phyloP scores from a whole-genome alignment of 345 rosid genomes.

The Psidium friedrichsthalianum region DNA sequence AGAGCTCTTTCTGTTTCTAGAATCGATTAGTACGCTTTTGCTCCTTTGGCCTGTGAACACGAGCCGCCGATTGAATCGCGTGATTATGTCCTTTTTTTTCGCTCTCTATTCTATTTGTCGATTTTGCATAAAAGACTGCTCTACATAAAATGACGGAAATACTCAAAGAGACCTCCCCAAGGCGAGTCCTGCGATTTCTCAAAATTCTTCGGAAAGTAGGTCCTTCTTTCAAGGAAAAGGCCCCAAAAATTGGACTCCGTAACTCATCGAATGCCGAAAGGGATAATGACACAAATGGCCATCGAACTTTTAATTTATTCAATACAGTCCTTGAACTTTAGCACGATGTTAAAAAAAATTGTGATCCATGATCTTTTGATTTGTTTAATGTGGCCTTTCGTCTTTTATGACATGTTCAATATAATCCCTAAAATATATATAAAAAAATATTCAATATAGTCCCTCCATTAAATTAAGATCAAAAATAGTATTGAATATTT shows the following conservation, averaged over 20 bases:
- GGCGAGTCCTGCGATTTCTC: fast-evolving
- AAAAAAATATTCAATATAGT: too few species aligned
- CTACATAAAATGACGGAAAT: not conserved
- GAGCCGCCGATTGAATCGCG: not conserved
- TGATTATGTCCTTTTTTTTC: not conserved
- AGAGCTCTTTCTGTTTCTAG: not conserved
- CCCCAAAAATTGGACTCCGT: not conserved
- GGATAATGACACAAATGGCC: too few species aligned
- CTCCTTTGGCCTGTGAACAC: not conserved
- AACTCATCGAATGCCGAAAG: not conserved
- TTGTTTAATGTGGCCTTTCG: too few species aligned
- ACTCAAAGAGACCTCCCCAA: not conserved
- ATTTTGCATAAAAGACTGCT: not conserved
- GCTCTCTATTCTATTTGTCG: not conserved
- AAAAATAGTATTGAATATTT: too few species aligned
- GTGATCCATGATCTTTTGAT: too few species aligned
- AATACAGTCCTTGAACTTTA: too few species aligned
- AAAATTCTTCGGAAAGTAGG: not conserved
- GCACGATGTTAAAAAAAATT: too few species aligned
- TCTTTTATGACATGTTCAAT: too few species aligned
- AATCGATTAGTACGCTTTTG: not conserved
- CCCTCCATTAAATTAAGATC: too few species aligned
- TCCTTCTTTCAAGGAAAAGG: not conserved
- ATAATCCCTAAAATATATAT: too few species aligned
- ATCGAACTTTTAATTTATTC: too few species aligned